Conservation (phyloP, 139 green algal genomes). For the Chloropicon primus region DNA sequence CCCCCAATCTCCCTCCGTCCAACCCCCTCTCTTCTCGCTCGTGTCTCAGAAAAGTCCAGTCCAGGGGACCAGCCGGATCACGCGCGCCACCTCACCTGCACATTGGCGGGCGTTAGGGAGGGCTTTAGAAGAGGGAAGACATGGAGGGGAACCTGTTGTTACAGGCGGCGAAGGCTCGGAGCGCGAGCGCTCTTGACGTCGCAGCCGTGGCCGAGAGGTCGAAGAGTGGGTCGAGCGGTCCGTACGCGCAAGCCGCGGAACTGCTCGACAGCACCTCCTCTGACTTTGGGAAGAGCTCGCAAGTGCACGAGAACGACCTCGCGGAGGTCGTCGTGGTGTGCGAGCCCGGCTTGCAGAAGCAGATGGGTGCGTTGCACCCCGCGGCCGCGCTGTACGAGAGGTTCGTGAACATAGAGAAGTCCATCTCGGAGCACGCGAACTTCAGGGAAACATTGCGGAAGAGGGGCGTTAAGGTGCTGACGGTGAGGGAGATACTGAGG, state of each 20-base stretch:
- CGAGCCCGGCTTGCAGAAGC: slow-evolving; percentile 70
- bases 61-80: too few relatives aligned
- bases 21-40: too few relatives aligned
- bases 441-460: slow-evolving; percentile 41
- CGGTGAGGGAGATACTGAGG: slow-evolving; percentile 73
- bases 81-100: too few relatives aligned
- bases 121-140: not conserved
- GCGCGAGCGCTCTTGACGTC: not conserved
- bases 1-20: too few relatives aligned
- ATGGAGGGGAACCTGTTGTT: not conserved
- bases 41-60: too few relatives aligned
- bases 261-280: too few relatives aligned
- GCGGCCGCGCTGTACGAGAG: slow-evolving; percentile 78
- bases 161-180: not conserved
- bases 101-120: too few relatives aligned
- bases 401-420: slow-evolving; percentile 81
- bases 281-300: slow-evolving; percentile 10
- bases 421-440: slow-evolving; percentile 55
- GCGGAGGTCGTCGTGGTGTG: slow-evolving; percentile 69
- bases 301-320: slow-evolving; percentile 64
- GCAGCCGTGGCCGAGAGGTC: not conserved
- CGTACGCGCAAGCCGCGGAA: not conserved
- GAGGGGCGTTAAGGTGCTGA: slow-evolving; percentile 46
- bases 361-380: slow-evolving; percentile 89
- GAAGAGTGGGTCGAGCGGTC: not conserved